Base-by-base conservation (phyloP, 139 green algal genomes). In the Volvox reticuliferus region DNA sequence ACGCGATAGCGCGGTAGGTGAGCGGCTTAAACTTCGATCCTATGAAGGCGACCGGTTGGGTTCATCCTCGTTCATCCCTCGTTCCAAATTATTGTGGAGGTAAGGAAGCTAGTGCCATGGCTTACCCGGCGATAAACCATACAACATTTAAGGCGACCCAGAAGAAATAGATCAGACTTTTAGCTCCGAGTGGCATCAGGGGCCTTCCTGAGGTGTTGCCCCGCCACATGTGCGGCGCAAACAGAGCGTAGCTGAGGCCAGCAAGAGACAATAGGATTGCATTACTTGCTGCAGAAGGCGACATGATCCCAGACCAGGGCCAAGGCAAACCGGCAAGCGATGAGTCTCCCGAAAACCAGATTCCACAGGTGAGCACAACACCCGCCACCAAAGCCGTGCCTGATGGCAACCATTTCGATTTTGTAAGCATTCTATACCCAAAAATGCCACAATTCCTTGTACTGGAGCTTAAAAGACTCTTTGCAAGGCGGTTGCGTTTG, bases 121-220 rank as follows among this genome's bases (percentile, higher is more conserved):
- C 71, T 71, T 89, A 89, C 85, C 85, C 85, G 28, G 12, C 69
- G 20, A 90, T n/a, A 36, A 84, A 76, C 71, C 73, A 90, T 14
- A 37, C 26, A 1, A 63, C 16, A 50, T 90, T 90, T 14, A 90
- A 55, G 0, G 21, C 5, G 1, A 90, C 20, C 86, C 86, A 90
- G 0, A 26, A 50, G 30, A 33, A 63, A 24, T 84, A 90, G 44
- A 90, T 62, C 1, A 90, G 0, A 0, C 30, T 62, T 19, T 33
- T 65, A 1, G 71, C 86, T 17, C 32, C 71, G 30, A 89, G 37
- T 20, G 85, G 85, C 3, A 89, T 44, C 2, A 82, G 30, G 5
- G 85, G 69, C 28, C 69, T 77, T 26, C 61, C 81, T 18, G 22
- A 21, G 68, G 36, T 73, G 50, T 12, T 28, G 28, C 61, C 17